Evolutionary conservation across 2,329 filamentous ascomycete genomes (phyloP), one percentile per base, ranked within the genome.

Genomic region (Geoglossum cookeanum): DNA sequence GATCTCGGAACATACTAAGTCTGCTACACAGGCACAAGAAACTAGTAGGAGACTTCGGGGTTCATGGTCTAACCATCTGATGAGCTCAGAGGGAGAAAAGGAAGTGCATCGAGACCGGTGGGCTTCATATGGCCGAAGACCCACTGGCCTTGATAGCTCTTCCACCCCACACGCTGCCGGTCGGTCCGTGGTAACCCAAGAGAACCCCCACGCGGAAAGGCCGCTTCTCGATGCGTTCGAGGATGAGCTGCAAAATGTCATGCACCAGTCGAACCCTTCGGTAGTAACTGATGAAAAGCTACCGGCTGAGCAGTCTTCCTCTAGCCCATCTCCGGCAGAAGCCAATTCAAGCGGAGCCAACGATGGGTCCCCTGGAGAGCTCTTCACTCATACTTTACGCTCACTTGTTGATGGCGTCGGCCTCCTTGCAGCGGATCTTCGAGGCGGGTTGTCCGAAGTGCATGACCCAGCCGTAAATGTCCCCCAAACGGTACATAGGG

Each of bases 401-500:
- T 65, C 65, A 30, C 55, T 72, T 35, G 61, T 69, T 9, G 62
- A 65, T 54, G 67, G 66, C 4, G 65, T 69, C n/a, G 65, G 63
- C n/a, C 60, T 64, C 44, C 59, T 72, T 52, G 64, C 66, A 32
- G 66, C 68, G 33, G 70, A 71, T 52, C 61, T 72, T 42, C 64
- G 60, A 39, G 61, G 65, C 52, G 67, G 64, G 52, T 58, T 72
- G 9, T 69, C 69, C 8, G 69, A 70, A 58, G 55, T 70, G 6
- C 11, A 35, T 33, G 49, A 53, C 32, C 57, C 69, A 71, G 58
- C 65, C 65, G 55, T 67, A 69, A 55, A 53, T 71, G 33, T 62
- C 35, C 55, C 55, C 17, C 42, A 35, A 15, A 56, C 55, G 11
- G 60, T 73, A 15, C 66, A 68, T 52, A 62, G 62, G 48, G 64